A percentile compares a stretch with the other conserved stretches of the same genome.
These are phyloP conservation scores for Fusarium transvaalense DNA, from an alignment of 2,329 filamentous ascomycete species.

Conservation along the genomic window DNA sequence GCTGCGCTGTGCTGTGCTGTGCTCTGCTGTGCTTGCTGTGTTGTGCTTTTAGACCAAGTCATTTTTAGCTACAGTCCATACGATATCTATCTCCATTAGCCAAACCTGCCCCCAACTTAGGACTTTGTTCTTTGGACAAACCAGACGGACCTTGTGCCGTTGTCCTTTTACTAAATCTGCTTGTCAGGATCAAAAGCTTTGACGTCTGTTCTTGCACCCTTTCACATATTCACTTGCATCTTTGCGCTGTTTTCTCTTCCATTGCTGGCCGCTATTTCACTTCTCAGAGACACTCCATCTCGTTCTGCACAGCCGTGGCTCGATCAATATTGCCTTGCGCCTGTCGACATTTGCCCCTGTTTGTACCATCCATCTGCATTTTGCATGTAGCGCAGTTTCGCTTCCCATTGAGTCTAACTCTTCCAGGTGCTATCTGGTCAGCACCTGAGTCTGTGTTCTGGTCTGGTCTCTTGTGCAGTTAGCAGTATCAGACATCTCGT, in stretches of 20 bases:
- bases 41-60: slow-evolving; percentile 31
- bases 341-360: slow-evolving; percentile 23
- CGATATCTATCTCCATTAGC: slow-evolving; percentile 23
- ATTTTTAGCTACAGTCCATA: slow-evolving; percentile 33
- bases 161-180: slow-evolving; percentile 35
- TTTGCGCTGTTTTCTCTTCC: slow-evolving; percentile 19
- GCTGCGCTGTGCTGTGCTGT: slow-evolving; percentile 8
- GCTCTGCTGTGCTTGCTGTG: background rate
- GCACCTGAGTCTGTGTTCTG: slow-evolving; percentile 11
- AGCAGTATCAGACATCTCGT: slow-evolving; percentile 34
- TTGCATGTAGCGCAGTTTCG: slow-evolving; percentile 31
- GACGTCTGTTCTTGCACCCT: slow-evolving; percentile 24
- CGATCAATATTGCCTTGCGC: slow-evolving; percentile 9
- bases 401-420: slow-evolving; percentile 26
- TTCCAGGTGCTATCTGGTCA: slow-evolving; percentile 29
- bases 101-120: slow-evolving; percentile 35
- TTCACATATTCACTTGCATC: slow-evolving; percentile 16
- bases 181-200: slow-evolving; percentile 27
- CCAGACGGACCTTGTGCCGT: slow-evolving; percentile 30
- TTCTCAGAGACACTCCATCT: background rate
- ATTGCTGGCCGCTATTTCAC: slow-evolving; percentile 9
- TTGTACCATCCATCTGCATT: slow-evolving; percentile 20
- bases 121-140: slow-evolving; percentile 28
- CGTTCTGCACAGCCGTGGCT: slow-evolving; percentile 4
- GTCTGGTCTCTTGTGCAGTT: slow-evolving; percentile 15